These are phyloP conservation scores for Tetrastigma voinierianum DNA, from an alignment of 164 flowering plant genomes.

Conservation along the genomic window DNA sequence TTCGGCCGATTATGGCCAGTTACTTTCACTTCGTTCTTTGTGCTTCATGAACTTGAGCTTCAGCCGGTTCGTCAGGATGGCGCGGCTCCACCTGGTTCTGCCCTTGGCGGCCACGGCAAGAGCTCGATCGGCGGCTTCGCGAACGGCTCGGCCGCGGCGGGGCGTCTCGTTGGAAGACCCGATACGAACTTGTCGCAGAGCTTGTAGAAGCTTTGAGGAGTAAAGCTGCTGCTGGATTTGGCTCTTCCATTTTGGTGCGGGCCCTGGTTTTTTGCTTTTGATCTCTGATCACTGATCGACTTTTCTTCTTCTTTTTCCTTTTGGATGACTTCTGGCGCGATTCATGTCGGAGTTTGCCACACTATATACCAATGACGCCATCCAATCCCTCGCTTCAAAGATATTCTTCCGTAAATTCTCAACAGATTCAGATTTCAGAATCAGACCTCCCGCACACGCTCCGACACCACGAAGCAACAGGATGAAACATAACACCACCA, in stretches of 20 bases:
- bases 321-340: conserved; percentile 18
- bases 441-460: too few species aligned
- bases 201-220: conserved; percentile 63
- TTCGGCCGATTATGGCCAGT: conserved; percentile 23
- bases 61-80: conserved; percentile 53
- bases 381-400: conserved; percentile 1
- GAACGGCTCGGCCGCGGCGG: conserved; percentile 42
- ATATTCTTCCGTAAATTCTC: neutral
- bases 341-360: conserved; percentile 27
- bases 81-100: conserved; percentile 77
- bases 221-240: conserved; percentile 46
- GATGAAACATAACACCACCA: too few species aligned
- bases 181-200: conserved; percentile 42
- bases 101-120: conserved; percentile 69
- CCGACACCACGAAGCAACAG: too few species aligned
- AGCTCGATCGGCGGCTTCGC: conserved; percentile 67
- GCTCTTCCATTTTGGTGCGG: conserved; percentile 44
- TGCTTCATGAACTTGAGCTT: conserved; percentile 48
- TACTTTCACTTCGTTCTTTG: conserved; percentile 21
- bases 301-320: conserved; percentile 45
- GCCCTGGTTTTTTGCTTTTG: neutral
- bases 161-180: conserved; percentile 24
- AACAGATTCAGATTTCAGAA: neutral
- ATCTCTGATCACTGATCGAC: neutral
- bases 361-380: conserved; percentile 30